Evolutionary conservation across 176 grass and related monocot species (phyloP).

Genomic region (Chrysopogon serrulatus): DNA sequence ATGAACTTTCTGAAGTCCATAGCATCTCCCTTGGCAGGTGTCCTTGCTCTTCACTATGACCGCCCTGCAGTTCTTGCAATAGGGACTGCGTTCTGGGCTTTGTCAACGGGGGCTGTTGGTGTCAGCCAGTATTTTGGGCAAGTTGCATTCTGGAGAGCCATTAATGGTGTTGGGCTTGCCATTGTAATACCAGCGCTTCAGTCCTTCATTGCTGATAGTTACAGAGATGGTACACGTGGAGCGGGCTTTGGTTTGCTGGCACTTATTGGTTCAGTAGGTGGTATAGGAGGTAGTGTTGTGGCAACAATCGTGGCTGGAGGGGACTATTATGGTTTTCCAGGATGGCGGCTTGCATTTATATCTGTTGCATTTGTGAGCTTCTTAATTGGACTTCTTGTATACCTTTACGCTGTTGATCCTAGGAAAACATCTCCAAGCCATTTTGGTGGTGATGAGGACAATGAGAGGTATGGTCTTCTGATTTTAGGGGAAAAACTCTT

Average conservation of each 20-base stretch:
- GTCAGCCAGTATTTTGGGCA: slow-evolving; percentile 72
- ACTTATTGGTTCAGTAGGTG: slow-evolving; percentile 75
- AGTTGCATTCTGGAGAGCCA: slow-evolving; percentile 86
- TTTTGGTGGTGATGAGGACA: slow-evolving; percentile 31
- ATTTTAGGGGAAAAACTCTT: not conserved
- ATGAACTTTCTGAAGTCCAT: slow-evolving; percentile 92
- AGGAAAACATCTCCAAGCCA: slow-evolving; percentile 38
- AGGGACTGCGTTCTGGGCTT: slow-evolving; percentile 79
- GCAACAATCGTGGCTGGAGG: slow-evolving; percentile 80
- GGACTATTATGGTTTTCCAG: slow-evolving; percentile 67
- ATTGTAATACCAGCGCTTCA: slow-evolving; percentile 90
- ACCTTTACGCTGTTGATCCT: slow-evolving; percentile 80
- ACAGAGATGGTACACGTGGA: slow-evolving; percentile 71
- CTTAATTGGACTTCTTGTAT: slow-evolving; percentile 76
- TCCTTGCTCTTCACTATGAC: slow-evolving; percentile 86
- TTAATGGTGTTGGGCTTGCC: slow-evolving; percentile 93
- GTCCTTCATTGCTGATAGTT: slow-evolving; percentile 97
- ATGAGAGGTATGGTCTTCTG: slow-evolving; percentile 59
- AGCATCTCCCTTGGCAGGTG: slow-evolving; percentile 84
- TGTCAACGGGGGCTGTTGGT: slow-evolving; percentile 89
- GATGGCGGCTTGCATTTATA: slow-evolving; percentile 86
- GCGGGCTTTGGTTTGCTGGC: slow-evolving; percentile 79
- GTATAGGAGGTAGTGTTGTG: slow-evolving; percentile 86
- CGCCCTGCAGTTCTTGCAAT: slow-evolving; percentile 70
- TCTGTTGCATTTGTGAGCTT: slow-evolving; percentile 79